Percentiles rank a stretch among this genome's conserved stretches.
Conservation (phyloP, 2,329 filamentous ascomycete genomes). For the Annulohypoxylon truncatum region DNA sequence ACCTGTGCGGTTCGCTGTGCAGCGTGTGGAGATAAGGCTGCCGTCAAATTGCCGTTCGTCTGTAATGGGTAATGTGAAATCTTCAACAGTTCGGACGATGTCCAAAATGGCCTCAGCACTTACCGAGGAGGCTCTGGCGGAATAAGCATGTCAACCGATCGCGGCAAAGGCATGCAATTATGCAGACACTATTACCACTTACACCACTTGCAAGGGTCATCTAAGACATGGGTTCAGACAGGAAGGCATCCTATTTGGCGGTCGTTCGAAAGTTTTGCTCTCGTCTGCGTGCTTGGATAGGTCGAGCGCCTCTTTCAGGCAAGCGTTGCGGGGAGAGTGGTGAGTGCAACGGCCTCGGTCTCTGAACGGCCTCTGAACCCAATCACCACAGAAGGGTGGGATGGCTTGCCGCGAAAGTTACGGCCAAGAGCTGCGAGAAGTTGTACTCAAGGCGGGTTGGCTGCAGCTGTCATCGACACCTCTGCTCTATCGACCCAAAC, state of each 20-base stretch:
- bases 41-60: constrained; percentile 29
- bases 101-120: constrained; percentile 34
- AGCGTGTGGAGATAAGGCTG: constrained; percentile 39
- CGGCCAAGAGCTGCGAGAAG: constrained; percentile 43
- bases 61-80: constrained; percentile 26
- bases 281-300: constrained; percentile 36
- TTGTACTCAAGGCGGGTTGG: constrained; percentile 38
- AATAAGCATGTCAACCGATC: constrained; percentile 37
- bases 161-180: constrained; percentile 40
- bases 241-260: constrained; percentile 43
- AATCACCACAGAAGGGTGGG: constrained; percentile 33
- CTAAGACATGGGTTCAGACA: constrained; percentile 41
- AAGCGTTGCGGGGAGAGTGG: constrained; percentile 41
- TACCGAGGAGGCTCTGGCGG: constrained; percentile 40
- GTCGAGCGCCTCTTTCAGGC: constrained; percentile 42
- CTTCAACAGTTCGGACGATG: constrained; percentile 31
- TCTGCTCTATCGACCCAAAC: constrained; percentile 27
- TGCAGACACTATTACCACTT: constrained; percentile 40
- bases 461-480: constrained; percentile 38
- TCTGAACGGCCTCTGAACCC: constrained; percentile 38
- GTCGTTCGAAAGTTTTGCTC: constrained; percentile 32
- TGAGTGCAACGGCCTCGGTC: constrained; percentile 41
- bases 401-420: constrained; percentile 40
- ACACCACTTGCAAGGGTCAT: constrained; percentile 40
- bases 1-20: constrained; percentile 31